These are phyloP conservation scores for Periconia digitata DNA, from an alignment of 2,329 filamentous ascomycete species.

Conservation along the genomic window DNA sequence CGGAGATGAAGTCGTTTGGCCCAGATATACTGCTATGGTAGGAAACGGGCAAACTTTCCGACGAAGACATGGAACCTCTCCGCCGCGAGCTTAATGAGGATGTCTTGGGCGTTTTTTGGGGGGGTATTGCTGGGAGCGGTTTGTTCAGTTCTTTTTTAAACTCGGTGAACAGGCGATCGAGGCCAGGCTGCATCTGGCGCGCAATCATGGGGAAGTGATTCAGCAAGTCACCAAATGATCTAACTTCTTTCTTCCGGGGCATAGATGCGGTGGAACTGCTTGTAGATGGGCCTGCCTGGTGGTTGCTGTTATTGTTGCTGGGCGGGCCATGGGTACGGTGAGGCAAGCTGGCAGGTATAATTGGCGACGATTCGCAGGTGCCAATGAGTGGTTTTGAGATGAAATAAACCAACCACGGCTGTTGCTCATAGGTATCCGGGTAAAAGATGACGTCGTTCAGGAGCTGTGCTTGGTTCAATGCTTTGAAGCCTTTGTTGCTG, in stretches of 20 bases:
- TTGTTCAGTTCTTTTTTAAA: conserved; percentile 85
- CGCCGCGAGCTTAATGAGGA: conserved; percentile 37
- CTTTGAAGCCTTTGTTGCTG: conserved; percentile 98
- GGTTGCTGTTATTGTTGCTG: conserved; percentile 3
- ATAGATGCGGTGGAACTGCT: conserved; percentile 42
- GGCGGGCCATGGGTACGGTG: conserved; percentile 19
- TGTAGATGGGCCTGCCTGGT: conserved; percentile 18
- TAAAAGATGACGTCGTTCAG: conserved; percentile 85
- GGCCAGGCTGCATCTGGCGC: conserved; percentile 88
- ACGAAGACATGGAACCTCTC: conserved; percentile 38
- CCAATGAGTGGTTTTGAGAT: conserved; percentile 89
- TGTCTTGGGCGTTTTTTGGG: conserved; percentile 37
- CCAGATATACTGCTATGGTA: conserved; percentile 41
- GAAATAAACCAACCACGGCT: conserved; percentile 96
- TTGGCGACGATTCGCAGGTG: conserved; percentile 73
- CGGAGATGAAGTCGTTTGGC: conserved; percentile 42
- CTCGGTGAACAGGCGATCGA: conserved; percentile 87
- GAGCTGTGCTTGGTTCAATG: conserved; percentile 83
- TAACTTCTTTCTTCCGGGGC: conserved; percentile 84
- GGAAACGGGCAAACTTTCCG: conserved; percentile 38
- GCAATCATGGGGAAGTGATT: conserved; percentile 94
- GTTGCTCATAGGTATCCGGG: conserved; percentile 81
- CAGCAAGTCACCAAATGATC: conserved; percentile 84
- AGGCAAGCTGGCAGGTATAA: conserved; percentile 60
- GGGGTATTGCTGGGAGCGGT: conserved; percentile 73